Conservation (phyloP, 148 eudicot species). For the Camellia japonica region DNA sequence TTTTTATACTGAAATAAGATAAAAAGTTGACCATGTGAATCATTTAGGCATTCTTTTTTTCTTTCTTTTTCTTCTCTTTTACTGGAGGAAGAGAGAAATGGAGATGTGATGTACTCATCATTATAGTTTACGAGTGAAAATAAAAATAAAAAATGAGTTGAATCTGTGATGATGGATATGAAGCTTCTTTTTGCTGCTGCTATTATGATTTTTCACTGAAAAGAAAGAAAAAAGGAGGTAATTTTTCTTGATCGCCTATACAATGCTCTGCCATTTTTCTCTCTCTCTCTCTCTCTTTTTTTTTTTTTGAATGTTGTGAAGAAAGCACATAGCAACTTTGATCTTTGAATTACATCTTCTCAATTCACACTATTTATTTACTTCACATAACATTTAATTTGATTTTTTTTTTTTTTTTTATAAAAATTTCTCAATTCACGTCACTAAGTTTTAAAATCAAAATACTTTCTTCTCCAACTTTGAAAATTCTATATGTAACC, state of each 20-base stretch:
- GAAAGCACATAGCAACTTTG: constrained; percentile 12
- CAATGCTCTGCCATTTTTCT: too few relatives aligned
- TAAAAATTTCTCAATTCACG: too few relatives aligned
- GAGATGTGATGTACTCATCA: background rate
- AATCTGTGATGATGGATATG: constrained; percentile 12
- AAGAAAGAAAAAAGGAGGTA: background rate
- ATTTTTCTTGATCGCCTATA: background rate
- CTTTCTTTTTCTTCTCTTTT: background rate
- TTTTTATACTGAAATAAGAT: constrained; percentile 3
- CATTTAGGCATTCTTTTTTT: background rate
- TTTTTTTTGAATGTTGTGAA: background rate
- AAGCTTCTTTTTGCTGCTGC: constrained; percentile 12
- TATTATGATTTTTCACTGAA: background rate
- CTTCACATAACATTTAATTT: too few relatives aligned
- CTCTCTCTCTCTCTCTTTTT: background rate
- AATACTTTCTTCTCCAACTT: too few relatives aligned
- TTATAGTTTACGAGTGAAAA: background rate
- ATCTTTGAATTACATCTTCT: background rate
- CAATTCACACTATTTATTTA: too few relatives aligned
- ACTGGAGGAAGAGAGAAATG: background rate
- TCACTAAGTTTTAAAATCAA: too few relatives aligned
- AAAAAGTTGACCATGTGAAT: constrained; percentile 8
- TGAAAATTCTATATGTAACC: too few relatives aligned
- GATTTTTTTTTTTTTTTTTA: too few relatives aligned
- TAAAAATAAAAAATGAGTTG: background rate